Conservation (phyloP, 2,329 filamentous ascomycete genomes). For the Trichoderma asperellum region DNA sequence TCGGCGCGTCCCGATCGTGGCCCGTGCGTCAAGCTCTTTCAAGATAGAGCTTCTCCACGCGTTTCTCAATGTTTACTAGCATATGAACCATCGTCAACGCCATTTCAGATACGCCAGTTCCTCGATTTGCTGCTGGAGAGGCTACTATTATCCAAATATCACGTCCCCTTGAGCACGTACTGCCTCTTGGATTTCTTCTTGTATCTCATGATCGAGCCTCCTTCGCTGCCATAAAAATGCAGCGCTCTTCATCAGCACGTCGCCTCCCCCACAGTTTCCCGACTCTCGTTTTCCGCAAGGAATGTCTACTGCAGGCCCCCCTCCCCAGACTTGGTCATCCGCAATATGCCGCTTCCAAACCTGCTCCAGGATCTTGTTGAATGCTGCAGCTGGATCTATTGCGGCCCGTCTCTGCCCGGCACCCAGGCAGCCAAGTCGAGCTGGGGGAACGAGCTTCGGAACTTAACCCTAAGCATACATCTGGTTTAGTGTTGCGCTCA, state of each 20-base stretch:
- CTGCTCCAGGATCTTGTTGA: constrained; percentile 59
- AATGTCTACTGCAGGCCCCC: constrained; percentile 60
- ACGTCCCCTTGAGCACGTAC: constrained; percentile 14
- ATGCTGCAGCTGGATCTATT: constrained; percentile 53
- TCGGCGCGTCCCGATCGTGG: constrained; percentile 16
- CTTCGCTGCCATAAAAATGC: constrained; percentile 44
- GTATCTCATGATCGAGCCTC: constrained; percentile 42
- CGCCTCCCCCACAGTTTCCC: constrained; percentile 82
- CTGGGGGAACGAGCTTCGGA: constrained; percentile 72
- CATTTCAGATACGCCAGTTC: constrained; percentile 24
- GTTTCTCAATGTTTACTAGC: constrained; percentile 19
- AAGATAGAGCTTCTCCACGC: constrained; percentile 21
- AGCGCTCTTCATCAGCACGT: constrained; percentile 54
- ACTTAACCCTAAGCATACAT: constrained; percentile 92
- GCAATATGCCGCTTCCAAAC: constrained; percentile 63
- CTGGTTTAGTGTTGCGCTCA: constrained; percentile 77
- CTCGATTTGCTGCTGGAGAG: constrained; percentile 23
- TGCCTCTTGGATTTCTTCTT: background rate
- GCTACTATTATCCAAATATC: background rate
- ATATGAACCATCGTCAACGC: constrained; percentile 19
- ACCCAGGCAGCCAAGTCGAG: constrained; percentile 46
- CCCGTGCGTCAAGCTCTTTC: constrained; percentile 18
- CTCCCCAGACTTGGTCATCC: constrained; percentile 42
- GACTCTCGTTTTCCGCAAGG: constrained; percentile 70
- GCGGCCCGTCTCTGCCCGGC: constrained; percentile 43